These are phyloP conservation scores for Sporothrix brunneoviolacea DNA, from an alignment of 2,329 filamentous ascomycete genomes.

Conservation along the genomic window DNA sequence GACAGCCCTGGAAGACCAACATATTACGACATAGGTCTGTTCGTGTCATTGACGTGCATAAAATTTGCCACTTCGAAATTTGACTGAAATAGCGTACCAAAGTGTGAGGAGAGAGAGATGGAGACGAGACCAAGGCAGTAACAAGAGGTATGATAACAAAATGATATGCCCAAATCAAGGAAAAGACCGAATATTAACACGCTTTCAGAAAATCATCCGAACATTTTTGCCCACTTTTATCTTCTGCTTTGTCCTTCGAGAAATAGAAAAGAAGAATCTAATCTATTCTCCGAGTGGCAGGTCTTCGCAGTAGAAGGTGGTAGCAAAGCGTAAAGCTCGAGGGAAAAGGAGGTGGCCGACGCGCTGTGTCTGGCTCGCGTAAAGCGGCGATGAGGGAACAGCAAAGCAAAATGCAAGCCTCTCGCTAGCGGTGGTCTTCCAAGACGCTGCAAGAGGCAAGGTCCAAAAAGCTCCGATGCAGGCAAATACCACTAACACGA, in stretches of 20 bases:
- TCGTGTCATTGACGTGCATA: too few species aligned
- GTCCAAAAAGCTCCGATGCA: conserved; percentile 4
- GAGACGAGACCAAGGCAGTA: too few species aligned
- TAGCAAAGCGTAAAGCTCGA: background rate
- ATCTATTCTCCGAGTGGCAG: conserved; percentile 3
- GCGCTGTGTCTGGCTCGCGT: too few species aligned
- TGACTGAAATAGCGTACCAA: too few species aligned
- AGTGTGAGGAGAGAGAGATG: too few species aligned
- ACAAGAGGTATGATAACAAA: too few species aligned
- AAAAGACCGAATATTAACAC: too few species aligned
- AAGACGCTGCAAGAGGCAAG: background rate
- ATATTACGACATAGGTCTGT: background rate
- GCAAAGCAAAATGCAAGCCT: too few species aligned
- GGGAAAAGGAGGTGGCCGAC: background rate
- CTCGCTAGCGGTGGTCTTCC: background rate
- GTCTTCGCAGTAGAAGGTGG: background rate
- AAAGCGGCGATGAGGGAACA: too few species aligned
- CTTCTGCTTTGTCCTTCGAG: background rate
- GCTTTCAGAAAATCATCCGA: conserved; percentile 1
- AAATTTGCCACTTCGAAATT: too few species aligned
- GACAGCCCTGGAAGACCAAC: too few species aligned
- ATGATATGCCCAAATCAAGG: too few species aligned
- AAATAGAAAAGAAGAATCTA: conserved; percentile 4
- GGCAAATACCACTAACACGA: background rate
- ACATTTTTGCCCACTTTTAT: background rate